Evolutionary conservation across 305 asterid species (phyloP), one percentile per base, ranked within the genome.

Genomic region (Fraxinus xanthoxyloides): DNA sequence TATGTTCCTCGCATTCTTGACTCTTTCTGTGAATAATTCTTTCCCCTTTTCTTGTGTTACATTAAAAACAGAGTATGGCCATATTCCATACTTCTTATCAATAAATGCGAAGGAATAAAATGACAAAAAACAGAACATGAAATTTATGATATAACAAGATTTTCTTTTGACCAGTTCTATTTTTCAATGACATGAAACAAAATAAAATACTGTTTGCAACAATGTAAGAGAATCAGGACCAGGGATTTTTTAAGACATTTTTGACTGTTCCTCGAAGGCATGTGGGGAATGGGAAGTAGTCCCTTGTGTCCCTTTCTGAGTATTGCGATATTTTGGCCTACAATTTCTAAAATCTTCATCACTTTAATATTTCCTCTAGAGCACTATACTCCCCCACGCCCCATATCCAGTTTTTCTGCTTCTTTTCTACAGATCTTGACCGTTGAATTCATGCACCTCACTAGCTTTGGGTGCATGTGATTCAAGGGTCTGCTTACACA

Each of bases 391-490:
- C 72, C n/a, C 31, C 17, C 72, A n/a, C n/a, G 5, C 34, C 32
- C 34, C n/a, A 56, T 56, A 19, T 63, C 4, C 12, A 46, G 19
- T 26, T 76, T 76, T 13, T 1, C 59, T 43, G 30, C 36, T 30
- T 65, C n/a, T 32, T 13, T 43, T 40, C 10, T 13, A 10, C 28
- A 12, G 21, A 79, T 43, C 70, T 70, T 38, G 75, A 70, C 51
- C 43, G 51, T 80, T 26, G 24, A 69, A 69, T 69, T 69, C 75
- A 80, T 48, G 80, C 56, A 80, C 79, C 75, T 32, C n/a, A 74
- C 7, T 19, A 61, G 79, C 65, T 81, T 81, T 75, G 34, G 76
- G 15, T 26, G 80, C 36, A 75, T 81, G 76, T 75, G 76, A 81
- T 23, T 38, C n/a, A 21, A 21, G 54, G 10, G 65, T 24, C 34